phyloP scores from a whole-genome alignment of 2,329 filamentous ascomycete species.

The Myriosclerotinia scirpicola region DNA sequence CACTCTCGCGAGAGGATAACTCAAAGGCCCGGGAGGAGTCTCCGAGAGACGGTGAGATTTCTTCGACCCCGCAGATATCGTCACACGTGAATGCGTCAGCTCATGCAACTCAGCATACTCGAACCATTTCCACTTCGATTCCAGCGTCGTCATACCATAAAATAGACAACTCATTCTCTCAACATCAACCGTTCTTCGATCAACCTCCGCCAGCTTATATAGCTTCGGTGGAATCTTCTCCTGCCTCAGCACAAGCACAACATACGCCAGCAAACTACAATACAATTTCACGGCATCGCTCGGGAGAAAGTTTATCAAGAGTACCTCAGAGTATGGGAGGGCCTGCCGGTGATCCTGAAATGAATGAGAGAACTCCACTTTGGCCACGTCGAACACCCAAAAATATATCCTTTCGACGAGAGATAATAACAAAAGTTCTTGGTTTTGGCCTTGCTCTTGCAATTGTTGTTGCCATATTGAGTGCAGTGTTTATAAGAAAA shows the following conservation, averaged over 20 bases:
- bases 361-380: conserved; percentile 33
- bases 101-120: conserved; percentile 3
- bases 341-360: conserved; percentile 26
- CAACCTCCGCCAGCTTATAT: conserved; percentile 37
- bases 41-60: neutral
- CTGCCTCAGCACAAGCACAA: conserved; percentile 11
- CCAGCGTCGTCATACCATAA: neutral
- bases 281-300: conserved; percentile 33
- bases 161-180: neutral
- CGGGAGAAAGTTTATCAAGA: conserved; percentile 31
- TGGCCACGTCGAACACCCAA: conserved; percentile 22
- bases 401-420: conserved; percentile 20
- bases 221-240: conserved; percentile 6
- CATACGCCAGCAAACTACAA: conserved; percentile 30
- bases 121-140: neutral
- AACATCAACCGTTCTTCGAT: conserved; percentile 17
- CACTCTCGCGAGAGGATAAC: neutral
- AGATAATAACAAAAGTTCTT: conserved; percentile 26
- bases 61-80: neutral
- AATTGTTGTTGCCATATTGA: neutral
- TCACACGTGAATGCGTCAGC: conserved; percentile 5
- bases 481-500: neutral
- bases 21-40: neutral
- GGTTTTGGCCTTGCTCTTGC: conserved; percentile 31
- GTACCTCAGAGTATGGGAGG: conserved; percentile 38